A percentile compares a stretch with the other conserved stretches of the same genome.
Conservation (phyloP, 306 rosid species). For the Glycyrrhiza uralensis region DNA sequence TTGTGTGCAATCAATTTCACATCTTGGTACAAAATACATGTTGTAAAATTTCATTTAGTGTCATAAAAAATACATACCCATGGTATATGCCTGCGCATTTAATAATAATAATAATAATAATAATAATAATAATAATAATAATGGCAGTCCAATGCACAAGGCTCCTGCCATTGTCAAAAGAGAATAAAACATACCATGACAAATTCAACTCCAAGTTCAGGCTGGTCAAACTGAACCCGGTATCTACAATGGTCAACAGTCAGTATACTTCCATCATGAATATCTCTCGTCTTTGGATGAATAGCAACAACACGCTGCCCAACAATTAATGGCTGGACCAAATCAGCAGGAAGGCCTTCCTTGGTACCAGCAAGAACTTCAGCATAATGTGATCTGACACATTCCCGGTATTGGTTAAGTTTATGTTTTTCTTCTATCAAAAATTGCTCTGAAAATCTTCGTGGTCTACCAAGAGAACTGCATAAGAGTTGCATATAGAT, state of each 20-base stretch:
- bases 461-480: conserved; percentile 96
- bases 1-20: conserved; percentile 8
- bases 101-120: not conserved
- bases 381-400: conserved; percentile 84
- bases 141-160: not conserved
- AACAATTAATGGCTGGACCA: conserved; percentile 79
- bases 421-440: conserved; percentile 80
- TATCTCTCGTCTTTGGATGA: conserved; percentile 74
- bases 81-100: not conserved
- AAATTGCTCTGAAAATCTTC: conserved; percentile 84
- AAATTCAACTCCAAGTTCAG: conserved; percentile 79
- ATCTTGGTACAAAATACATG: not conserved
- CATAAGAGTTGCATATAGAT: conserved; percentile 35
- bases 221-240: conserved; percentile 76
- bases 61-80: not conserved
- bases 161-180: not conserved
- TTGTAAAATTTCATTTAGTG: not conserved
- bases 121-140: not conserved
- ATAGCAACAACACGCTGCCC: conserved; percentile 83
- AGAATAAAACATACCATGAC: conserved; percentile 64
- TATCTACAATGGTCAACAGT: conserved; percentile 67
- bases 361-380: conserved; percentile 79
- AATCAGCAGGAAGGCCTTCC: conserved; percentile 88
- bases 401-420: conserved; percentile 82
- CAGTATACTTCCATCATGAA: conserved; percentile 80